These are phyloP conservation scores for Arabidopsis thaliana DNA, from an alignment of 345 rosid genomes.

Conservation along the genomic window DNA sequence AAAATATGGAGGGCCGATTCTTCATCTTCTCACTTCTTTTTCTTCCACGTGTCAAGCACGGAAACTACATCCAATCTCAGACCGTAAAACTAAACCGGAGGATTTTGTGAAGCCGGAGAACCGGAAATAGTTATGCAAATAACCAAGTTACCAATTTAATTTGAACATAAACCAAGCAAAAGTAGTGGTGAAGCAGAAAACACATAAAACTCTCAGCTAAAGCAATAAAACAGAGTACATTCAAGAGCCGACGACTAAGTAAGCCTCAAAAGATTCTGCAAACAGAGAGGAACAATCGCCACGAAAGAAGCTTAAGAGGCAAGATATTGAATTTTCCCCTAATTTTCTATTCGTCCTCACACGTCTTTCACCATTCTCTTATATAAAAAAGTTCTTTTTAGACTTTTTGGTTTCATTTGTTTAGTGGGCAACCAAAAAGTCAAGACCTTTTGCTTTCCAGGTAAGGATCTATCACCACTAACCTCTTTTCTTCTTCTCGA, in stretches of 20 bases:
- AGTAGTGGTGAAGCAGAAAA: background rate
- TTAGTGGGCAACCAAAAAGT: conserved; percentile 42
- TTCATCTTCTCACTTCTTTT: too few relatives aligned
- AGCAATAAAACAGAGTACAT: conserved; percentile 4
- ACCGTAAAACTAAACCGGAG: background rate
- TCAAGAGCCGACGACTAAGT: background rate
- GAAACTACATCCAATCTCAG: background rate
- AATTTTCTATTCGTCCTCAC: conserved; percentile 29
- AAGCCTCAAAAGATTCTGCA: conserved; percentile 19
- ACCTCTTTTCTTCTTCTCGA: conserved; percentile 10
- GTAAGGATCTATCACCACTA: conserved; percentile 18
- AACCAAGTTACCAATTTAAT: background rate
- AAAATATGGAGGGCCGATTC: too few relatives aligned
- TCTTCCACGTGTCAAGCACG: background rate
- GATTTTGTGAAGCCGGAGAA: background rate
- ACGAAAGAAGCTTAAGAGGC: conserved; percentile 42
- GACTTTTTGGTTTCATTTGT: conserved; percentile 34
- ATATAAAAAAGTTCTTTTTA: background rate
- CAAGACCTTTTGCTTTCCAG: conserved; percentile 46
- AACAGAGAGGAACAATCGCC: conserved; percentile 47
- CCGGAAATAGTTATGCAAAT: conserved; percentile 12
- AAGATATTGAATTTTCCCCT: conserved; percentile 21
- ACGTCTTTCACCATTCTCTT: conserved; percentile 27
- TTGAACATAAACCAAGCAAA: background rate
- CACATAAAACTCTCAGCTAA: background rate